Conservation (phyloP, 2,329 filamentous ascomycete species). For the Hypoxylon sp. region DNA sequence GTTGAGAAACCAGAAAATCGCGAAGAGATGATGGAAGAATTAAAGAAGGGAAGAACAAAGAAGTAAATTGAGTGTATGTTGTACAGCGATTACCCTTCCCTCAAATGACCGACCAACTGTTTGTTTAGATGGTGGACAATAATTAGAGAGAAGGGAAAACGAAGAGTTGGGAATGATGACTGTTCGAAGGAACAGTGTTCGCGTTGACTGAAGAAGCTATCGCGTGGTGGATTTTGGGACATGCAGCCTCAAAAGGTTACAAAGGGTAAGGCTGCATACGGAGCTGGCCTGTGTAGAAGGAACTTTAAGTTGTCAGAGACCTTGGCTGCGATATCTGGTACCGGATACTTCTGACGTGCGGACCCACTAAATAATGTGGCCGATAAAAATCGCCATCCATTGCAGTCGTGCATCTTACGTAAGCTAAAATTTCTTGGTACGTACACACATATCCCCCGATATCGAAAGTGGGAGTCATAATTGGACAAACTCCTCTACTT, state of each 20-base stretch:
- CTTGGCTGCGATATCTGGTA: slow-evolving; percentile 7
- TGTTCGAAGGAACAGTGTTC: slow-evolving; percentile 24
- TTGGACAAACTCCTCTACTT: slow-evolving; percentile 10
- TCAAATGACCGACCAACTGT: slow-evolving; percentile 42
- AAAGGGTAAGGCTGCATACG: slow-evolving; percentile 43
- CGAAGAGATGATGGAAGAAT: slow-evolving; percentile 30
- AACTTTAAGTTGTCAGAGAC: neutral
- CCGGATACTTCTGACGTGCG: slow-evolving; percentile 13
- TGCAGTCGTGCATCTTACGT: slow-evolving; percentile 43
- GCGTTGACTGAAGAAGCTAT: slow-evolving; percentile 47
- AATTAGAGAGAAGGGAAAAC: slow-evolving; percentile 36
- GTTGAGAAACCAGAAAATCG: slow-evolving; percentile 30
- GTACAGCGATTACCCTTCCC: slow-evolving; percentile 49
- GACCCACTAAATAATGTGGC: slow-evolving; percentile 21
- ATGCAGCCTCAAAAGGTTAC: slow-evolving; percentile 44
- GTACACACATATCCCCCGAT: slow-evolving; percentile 24
- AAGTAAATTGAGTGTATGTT: slow-evolving; percentile 45
- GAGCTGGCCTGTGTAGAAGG: slow-evolving; percentile 13
- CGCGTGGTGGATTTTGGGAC: slow-evolving; percentile 48
- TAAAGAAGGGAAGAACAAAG: slow-evolving; percentile 39
- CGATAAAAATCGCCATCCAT: slow-evolving; percentile 38
- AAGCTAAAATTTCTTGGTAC: slow-evolving; percentile 43
- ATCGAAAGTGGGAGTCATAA: slow-evolving; percentile 32
- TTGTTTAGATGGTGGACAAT: slow-evolving; percentile 22
- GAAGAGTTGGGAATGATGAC: slow-evolving; percentile 30